A percentile compares a stretch with the other conserved stretches of the same genome.
phyloP scores from a whole-genome alignment of 2,329 filamentous ascomycete species.

The Endothia cerciana region DNA sequence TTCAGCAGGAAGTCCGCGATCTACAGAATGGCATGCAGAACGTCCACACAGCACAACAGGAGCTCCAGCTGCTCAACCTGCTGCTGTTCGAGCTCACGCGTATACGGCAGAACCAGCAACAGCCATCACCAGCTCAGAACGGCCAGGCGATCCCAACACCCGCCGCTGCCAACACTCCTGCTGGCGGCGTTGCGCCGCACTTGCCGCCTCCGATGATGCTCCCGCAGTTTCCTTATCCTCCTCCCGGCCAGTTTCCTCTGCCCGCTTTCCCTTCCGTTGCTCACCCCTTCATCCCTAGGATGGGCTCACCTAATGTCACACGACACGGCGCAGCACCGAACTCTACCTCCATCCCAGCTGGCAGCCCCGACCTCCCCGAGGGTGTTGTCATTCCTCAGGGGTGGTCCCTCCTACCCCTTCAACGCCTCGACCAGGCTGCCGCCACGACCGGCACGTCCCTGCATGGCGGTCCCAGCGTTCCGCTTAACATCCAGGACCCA shows the following conservation, averaged over 20 bases:
- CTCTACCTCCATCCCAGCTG: constrained; percentile 58
- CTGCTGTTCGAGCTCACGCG: constrained; percentile 70
- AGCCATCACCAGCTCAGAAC: constrained; percentile 6
- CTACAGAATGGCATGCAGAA: constrained; percentile 68
- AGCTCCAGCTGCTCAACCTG: constrained; percentile 69
- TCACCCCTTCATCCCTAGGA: constrained; percentile 37
- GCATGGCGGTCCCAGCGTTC: background rate
- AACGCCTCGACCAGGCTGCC: constrained; percentile 46
- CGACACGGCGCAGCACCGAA: constrained; percentile 52
- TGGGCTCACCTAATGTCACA: constrained; percentile 47
- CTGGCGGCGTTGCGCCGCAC: constrained; percentile 10
- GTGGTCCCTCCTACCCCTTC: constrained; percentile 67
- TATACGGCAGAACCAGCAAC: constrained; percentile 56
- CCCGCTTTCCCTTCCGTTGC: constrained; percentile 25
- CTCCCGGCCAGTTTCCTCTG: constrained; percentile 25
- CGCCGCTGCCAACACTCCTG: constrained; percentile 10
- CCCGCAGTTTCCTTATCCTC: constrained; percentile 22
- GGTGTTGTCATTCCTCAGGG: constrained; percentile 67
- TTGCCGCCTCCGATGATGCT: constrained; percentile 34
- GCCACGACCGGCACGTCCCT: constrained; percentile 4
- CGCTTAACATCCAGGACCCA: constrained; percentile 24
- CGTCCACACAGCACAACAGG: constrained; percentile 66
- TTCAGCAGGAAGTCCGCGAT: constrained; percentile 66
- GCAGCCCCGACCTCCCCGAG: constrained; percentile 64
- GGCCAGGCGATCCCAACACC: constrained; percentile 21